Evolutionary conservation across 2,329 filamentous ascomycete genomes (phyloP).

Genomic region (Epichloe baconii): DNA sequence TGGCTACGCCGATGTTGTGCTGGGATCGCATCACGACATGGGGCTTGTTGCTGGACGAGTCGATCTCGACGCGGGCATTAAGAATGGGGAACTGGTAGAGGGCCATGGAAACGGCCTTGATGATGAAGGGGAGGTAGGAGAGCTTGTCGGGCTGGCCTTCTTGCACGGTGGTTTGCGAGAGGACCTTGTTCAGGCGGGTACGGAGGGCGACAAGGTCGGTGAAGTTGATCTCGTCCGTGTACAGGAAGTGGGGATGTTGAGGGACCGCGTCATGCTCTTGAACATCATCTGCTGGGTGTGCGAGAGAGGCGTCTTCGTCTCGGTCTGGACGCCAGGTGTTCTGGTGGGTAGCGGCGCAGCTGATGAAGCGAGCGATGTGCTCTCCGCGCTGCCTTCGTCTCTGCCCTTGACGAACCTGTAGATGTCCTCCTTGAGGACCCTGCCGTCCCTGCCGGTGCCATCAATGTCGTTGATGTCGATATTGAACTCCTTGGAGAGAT

Average conservation of each 20-base stretch:
- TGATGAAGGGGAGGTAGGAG: slow-evolving; percentile 85
- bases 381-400: slow-evolving; percentile 21
- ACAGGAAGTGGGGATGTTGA: slow-evolving; percentile 89
- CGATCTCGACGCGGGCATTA: slow-evolving; percentile 79
- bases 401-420: slow-evolving; percentile 51
- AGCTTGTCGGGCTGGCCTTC: slow-evolving; percentile 46
- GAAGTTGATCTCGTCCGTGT: slow-evolving; percentile 81
- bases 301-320: slow-evolving; percentile 58
- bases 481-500: slow-evolving; percentile 67
- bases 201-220: slow-evolving; percentile 61
- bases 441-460: slow-evolving; percentile 81
- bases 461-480: slow-evolving; percentile 66
- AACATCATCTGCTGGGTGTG: slow-evolving; percentile 88
- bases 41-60: slow-evolving; percentile 53
- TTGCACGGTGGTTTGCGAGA: slow-evolving; percentile 31
- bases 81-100: slow-evolving; percentile 72
- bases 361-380: slow-evolving; percentile 10
- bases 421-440: slow-evolving; percentile 88
- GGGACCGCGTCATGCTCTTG: slow-evolving; percentile 88
- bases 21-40: slow-evolving; percentile 63
- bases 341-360: slow-evolving; percentile 11
- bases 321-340: slow-evolving; percentile 38
- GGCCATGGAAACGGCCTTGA: slow-evolving; percentile 86
- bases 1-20: slow-evolving; percentile 92
- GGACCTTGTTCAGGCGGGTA: slow-evolving; percentile 56